A percentile compares a stretch with the other conserved stretches of the same genome.
Evolutionary conservation across 495 filamentous ascomycete genomes (phyloP).

Genomic region (Parachaetomium inaequale): DNA sequence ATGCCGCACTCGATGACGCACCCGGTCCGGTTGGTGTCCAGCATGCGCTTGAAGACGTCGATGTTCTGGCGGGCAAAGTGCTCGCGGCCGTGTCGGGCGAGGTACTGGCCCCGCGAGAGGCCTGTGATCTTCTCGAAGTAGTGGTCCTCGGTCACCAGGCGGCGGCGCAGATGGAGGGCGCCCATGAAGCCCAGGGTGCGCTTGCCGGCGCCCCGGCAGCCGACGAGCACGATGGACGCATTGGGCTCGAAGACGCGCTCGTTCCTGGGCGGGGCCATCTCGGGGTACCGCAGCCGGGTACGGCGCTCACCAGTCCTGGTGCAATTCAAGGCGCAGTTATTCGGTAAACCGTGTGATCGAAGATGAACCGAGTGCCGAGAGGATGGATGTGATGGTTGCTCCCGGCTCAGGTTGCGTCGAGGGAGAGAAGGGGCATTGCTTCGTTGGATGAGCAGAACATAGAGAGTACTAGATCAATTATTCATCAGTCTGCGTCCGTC

Average conservation of each 20-base stretch:
- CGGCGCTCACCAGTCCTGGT: too few species aligned
- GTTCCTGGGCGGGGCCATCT: constrained; percentile 34
- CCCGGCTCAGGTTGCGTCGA: constrained; percentile 1
- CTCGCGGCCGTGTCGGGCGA: constrained; percentile 55
- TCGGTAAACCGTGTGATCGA: too few species aligned
- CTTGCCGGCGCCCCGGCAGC: constrained; percentile 72
- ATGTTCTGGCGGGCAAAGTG: constrained; percentile 61
- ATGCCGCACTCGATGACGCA: constrained; percentile 71
- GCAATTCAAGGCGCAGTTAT: too few species aligned
- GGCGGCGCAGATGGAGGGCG: constrained; percentile 64
- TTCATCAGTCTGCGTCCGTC: background rate
- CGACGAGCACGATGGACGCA: constrained; percentile 71
- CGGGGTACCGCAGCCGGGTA: background rate
- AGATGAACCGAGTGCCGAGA: too few species aligned
- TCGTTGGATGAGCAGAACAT: background rate
- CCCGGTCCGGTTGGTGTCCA: constrained; percentile 58
- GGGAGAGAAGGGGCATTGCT: background rate
- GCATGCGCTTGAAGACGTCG: constrained; percentile 60
- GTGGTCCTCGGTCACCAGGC: constrained; percentile 67
- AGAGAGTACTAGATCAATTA: background rate
- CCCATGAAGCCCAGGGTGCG: constrained; percentile 73
- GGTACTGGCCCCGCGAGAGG: constrained; percentile 56
- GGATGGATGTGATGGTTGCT: background rate
- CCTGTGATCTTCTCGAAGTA: constrained; percentile 67
- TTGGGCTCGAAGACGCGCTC: constrained; percentile 53